phyloP scores from a whole-genome alignment of 2,329 filamentous ascomycete genomes.

The Aureobasidium sp. region DNA sequence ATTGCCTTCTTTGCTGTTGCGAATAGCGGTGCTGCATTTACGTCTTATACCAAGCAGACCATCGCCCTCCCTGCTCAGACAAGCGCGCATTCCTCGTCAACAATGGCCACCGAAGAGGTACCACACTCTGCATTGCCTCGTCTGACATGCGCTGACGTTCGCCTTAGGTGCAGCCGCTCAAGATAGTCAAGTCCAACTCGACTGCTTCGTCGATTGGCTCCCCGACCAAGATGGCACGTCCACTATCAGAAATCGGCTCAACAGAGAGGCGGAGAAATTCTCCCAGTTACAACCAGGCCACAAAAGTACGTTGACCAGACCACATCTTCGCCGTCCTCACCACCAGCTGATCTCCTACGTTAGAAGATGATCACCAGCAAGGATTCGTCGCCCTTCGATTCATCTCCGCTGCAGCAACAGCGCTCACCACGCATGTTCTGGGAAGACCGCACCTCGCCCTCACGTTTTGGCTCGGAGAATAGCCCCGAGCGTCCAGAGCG shows the following conservation, averaged over 20 bases:
- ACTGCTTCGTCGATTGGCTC: conserved; percentile 32
- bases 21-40: neutral
- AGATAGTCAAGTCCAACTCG: conserved; percentile 58
- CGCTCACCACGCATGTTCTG: conserved; percentile 79
- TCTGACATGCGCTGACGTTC: conserved; percentile 11
- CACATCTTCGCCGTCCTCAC: neutral
- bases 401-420: conserved; percentile 43
- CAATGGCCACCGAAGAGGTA: conserved; percentile 36
- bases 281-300: conserved; percentile 73
- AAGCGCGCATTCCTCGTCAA: conserved; percentile 25
- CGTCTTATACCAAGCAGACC: neutral
- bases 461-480: conserved; percentile 59
- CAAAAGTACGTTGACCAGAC: conserved; percentile 50
- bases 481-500: conserved; percentile 31
- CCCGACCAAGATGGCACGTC: conserved; percentile 61
- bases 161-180: conserved; percentile 63
- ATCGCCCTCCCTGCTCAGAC: conserved; percentile 9
- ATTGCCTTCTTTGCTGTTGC: neutral
- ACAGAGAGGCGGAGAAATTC: conserved; percentile 85
- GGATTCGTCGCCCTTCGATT: conserved; percentile 65
- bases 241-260: conserved; percentile 81
- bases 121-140: neutral
- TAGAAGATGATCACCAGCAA: conserved; percentile 61
- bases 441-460: conserved; percentile 58
- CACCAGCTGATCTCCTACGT: conserved; percentile 19